These are phyloP conservation scores for Coleophoma cylindrospora DNA, from an alignment of 2,329 filamentous ascomycete species.

Conservation along the genomic window DNA sequence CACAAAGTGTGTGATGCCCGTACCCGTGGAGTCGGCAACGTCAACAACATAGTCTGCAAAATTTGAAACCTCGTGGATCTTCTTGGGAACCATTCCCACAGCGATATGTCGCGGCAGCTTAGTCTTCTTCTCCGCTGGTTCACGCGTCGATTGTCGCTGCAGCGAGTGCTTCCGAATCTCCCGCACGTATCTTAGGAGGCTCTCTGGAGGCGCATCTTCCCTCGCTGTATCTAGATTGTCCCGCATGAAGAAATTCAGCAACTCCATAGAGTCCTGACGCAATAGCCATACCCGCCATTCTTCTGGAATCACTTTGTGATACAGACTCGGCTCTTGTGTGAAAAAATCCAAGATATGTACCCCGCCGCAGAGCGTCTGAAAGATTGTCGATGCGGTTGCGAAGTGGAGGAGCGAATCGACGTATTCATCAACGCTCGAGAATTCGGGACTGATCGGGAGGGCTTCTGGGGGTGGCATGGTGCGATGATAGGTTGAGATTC, in stretches of 20 bases:
- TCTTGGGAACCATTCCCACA: slow-evolving; percentile 94
- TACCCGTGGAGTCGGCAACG: slow-evolving; percentile 51
- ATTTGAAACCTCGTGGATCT: slow-evolving; percentile 86
- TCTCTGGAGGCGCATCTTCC: slow-evolving; percentile 27
- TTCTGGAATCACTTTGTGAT: slow-evolving; percentile 67
- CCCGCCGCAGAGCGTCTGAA: slow-evolving; percentile 90
- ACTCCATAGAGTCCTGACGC: slow-evolving; percentile 62
- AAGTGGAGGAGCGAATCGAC: slow-evolving; percentile 75
- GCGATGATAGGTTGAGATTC: background rate
- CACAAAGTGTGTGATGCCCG: slow-evolving; percentile 75
- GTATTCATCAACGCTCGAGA: slow-evolving; percentile 69
- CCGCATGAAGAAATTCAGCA: slow-evolving; percentile 77
- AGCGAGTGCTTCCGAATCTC: slow-evolving; percentile 68
- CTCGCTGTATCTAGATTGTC: slow-evolving; percentile 54
- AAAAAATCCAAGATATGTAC: slow-evolving; percentile 97
- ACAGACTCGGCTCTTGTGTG: slow-evolving; percentile 78
- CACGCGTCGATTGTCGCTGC: slow-evolving; percentile 49
- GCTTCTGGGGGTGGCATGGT: slow-evolving; percentile 20
- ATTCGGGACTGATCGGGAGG: slow-evolving; percentile 33
- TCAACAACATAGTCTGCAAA: slow-evolving; percentile 78
- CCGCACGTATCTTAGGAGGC: slow-evolving; percentile 66
- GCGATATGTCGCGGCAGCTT: slow-evolving; percentile 66
- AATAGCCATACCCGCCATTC: slow-evolving; percentile 82
- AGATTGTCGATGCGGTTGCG: slow-evolving; percentile 65
- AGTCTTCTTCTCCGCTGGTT: slow-evolving; percentile 35